Percentiles rank a stretch among this genome's conserved stretches.
Evolutionary conservation across 345 rosid genomes (phyloP).

Genomic region (Alliaria petiolata): DNA sequence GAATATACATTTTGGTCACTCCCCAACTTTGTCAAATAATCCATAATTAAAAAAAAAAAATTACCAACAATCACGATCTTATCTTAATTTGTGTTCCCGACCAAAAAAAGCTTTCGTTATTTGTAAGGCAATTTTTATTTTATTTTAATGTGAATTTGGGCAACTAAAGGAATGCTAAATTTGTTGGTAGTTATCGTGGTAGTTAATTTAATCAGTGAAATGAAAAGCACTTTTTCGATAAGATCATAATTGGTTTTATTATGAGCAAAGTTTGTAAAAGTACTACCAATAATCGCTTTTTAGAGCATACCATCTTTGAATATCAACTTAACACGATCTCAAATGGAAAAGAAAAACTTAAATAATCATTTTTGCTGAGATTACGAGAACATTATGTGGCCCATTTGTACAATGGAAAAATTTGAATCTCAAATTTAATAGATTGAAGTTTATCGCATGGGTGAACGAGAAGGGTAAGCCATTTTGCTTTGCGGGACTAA

Average conservation of each 20-base stretch:
- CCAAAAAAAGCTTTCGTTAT: slow-evolving; percentile 16
- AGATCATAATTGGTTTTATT: slow-evolving; percentile 8
- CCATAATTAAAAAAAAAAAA: too few relatives aligned
- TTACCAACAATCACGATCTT: not conserved
- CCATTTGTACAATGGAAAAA: slow-evolving; percentile 21
- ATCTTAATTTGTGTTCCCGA: slow-evolving; percentile 14
- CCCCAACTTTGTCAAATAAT: too few relatives aligned
- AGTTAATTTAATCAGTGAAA: slow-evolving; percentile 25
- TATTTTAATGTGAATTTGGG: not conserved
- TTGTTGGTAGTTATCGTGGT: slow-evolving; percentile 35
- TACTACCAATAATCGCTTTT: slow-evolving; percentile 13
- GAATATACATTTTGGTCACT: too few relatives aligned
- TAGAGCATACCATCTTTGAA: slow-evolving; percentile 28
- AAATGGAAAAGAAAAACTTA: not conserved
- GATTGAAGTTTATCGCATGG: slow-evolving; percentile 1
- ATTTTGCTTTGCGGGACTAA: slow-evolving; percentile 24
- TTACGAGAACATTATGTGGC: slow-evolving; percentile 26
- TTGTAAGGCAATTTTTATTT: not conserved
- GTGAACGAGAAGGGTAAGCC: not conserved
- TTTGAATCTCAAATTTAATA: slow-evolving; percentile 1
- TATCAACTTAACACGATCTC: not conserved
- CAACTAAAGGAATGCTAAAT: slow-evolving; percentile 6
- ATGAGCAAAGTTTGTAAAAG: not conserved
- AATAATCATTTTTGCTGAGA: not conserved
- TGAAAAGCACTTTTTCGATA: slow-evolving; percentile 16